Percentiles rank a stretch among this genome's conserved stretches.
phyloP scores from a whole-genome alignment of 345 rosid genomes.

The Conringia planisiliqua region DNA sequence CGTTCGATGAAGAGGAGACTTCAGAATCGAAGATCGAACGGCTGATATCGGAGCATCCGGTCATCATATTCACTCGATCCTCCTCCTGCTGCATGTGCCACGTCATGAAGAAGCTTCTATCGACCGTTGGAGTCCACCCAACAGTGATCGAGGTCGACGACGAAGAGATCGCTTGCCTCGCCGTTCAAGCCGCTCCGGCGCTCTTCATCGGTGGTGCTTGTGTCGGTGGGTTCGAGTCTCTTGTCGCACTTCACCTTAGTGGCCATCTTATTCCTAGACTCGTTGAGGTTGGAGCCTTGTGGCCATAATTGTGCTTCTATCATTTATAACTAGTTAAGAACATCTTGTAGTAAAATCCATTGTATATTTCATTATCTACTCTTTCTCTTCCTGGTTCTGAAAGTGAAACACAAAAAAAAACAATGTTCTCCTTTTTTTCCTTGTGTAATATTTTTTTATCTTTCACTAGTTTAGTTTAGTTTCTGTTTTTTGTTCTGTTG shows the following conservation, averaged over 20 bases:
- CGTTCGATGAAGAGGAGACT: constrained; percentile 83
- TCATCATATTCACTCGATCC: constrained; percentile 79
- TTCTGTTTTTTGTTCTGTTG: background rate
- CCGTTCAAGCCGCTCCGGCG: constrained; percentile 45
- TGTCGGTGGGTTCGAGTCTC: constrained; percentile 91
- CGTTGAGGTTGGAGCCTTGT: constrained; percentile 78
- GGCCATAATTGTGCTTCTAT: constrained; percentile 11
- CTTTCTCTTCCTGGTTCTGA: background rate
- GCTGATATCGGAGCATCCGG: constrained; percentile 85
- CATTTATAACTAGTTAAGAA: background rate
- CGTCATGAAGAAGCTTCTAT: constrained; percentile 79
- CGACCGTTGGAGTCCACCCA: constrained; percentile 83
- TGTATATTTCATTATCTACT: constrained; percentile 13
- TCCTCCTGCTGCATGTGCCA: constrained; percentile 94
- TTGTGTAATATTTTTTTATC: background rate
- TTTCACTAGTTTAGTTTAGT: background rate
- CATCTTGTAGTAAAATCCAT: background rate
- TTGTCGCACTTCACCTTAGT: constrained; percentile 86
- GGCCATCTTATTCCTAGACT: constrained; percentile 85
- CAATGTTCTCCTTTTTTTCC: background rate
- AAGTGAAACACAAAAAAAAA: background rate
- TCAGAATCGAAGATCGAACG: constrained; percentile 69
- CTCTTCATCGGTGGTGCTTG: constrained; percentile 81
- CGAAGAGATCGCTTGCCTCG: constrained; percentile 47
- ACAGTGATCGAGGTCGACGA: constrained; percentile 90